phyloP scores from a whole-genome alignment of 2,329 filamentous ascomycete species.

The Salinomyces thailandicus region DNA sequence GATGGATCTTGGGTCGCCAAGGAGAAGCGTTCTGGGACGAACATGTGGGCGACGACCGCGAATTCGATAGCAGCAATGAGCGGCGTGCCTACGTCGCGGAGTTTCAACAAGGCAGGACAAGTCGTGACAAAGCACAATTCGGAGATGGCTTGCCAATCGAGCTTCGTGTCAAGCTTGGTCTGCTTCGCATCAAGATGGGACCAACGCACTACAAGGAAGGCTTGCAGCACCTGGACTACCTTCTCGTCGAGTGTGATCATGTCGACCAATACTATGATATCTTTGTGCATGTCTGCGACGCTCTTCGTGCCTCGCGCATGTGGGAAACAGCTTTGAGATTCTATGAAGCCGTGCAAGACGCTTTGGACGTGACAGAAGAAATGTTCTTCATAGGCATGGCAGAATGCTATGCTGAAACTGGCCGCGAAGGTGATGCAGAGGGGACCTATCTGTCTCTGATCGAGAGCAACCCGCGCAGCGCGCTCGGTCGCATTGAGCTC shows the following conservation, averaged over 20 bases:
- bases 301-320: constrained; percentile 41
- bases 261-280: constrained; percentile 64
- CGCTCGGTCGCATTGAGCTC: constrained; percentile 67
- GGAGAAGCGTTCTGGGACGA: constrained; percentile 70
- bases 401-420: constrained; percentile 47
- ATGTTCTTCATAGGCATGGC: constrained; percentile 46
- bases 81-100: constrained; percentile 52
- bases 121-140: constrained; percentile 48
- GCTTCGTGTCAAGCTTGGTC: constrained; percentile 69
- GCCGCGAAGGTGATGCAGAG: constrained; percentile 53
- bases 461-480: constrained; percentile 58
- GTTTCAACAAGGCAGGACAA: constrained; percentile 43
- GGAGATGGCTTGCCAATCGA: constrained; percentile 68
- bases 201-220: constrained; percentile 57
- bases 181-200: constrained; percentile 66
- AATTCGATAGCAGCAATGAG: constrained; percentile 72
- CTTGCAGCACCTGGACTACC: constrained; percentile 38
- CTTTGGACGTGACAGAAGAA: constrained; percentile 37
- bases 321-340: constrained; percentile 49
- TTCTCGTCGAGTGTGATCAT: constrained; percentile 45
- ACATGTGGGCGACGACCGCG: constrained; percentile 60
- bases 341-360: constrained; percentile 39
- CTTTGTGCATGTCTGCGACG: constrained; percentile 60
- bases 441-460: constrained; percentile 67
- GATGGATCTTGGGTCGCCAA: constrained; percentile 72